Conservation (phyloP, 2,329 filamentous ascomycete species). For the Exophiala calicioides region DNA sequence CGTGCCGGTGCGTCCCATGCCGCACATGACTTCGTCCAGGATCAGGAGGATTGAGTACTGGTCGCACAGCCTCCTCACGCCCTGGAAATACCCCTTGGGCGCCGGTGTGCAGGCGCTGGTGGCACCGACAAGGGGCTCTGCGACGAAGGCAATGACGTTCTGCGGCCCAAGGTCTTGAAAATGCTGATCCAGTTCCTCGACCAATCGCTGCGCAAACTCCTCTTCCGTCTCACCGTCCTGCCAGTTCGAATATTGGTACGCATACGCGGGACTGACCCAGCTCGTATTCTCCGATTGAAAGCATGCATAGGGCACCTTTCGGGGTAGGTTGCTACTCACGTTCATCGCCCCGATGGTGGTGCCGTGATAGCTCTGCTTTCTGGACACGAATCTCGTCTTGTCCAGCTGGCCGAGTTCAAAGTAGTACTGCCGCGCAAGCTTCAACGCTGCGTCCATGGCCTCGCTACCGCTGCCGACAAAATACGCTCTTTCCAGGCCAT, state of each 20-base stretch:
- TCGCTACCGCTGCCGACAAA: slow-evolving; percentile 62
- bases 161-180: slow-evolving; percentile 49
- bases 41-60: slow-evolving; percentile 72
- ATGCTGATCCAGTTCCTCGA: slow-evolving; percentile 51
- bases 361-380: slow-evolving; percentile 53
- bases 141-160: slow-evolving; percentile 52
- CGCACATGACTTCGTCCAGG: slow-evolving; percentile 64
- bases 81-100: slow-evolving; percentile 56
- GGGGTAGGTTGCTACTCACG: slow-evolving; percentile 40
- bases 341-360: slow-evolving; percentile 52
- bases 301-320: slow-evolving; percentile 38
- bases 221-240: slow-evolving; percentile 40
- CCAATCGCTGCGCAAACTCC: slow-evolving; percentile 44
- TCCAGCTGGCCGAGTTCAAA: slow-evolving; percentile 43
- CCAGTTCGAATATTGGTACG: slow-evolving; percentile 43
- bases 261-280: slow-evolving; percentile 35
- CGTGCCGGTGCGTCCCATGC: slow-evolving; percentile 58
- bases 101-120: slow-evolving; percentile 56
- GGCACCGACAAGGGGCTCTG: slow-evolving; percentile 53
- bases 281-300: slow-evolving; percentile 20
- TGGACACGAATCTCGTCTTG: slow-evolving; percentile 42
- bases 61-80: slow-evolving; percentile 56
- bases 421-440: slow-evolving; percentile 53
- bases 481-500: slow-evolving; percentile 54
- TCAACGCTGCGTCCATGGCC: slow-evolving; percentile 52